A percentile compares a stretch with the other conserved stretches of the same genome.
Conservation (phyloP, 768 basidiomycete species). For the Tylopilus cervinicoccineus region DNA sequence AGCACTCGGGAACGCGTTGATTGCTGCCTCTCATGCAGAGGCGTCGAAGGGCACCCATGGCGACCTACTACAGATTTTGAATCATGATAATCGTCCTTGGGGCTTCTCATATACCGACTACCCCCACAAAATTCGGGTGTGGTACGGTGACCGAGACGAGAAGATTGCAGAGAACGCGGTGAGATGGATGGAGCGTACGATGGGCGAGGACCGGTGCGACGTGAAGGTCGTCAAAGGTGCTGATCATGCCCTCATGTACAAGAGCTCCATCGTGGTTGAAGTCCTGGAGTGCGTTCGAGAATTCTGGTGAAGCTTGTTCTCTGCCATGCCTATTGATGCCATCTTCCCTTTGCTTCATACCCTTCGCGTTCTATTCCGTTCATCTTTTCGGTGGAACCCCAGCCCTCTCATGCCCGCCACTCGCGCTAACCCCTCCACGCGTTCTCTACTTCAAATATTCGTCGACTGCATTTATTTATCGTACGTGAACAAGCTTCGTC, state of each 20-base stretch:
- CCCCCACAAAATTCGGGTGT: slow-evolving; percentile 72
- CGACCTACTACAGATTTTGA: slow-evolving; percentile 89
- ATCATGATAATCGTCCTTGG: slow-evolving; percentile 85
- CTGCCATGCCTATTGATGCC: slow-evolving; percentile 1
- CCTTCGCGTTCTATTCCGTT: slow-evolving; percentile 9
- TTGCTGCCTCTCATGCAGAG: slow-evolving; percentile 94
- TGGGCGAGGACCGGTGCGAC: slow-evolving; percentile 69
- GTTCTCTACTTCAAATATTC: slow-evolving; percentile 6
- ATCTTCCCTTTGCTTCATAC: slow-evolving; percentile 18
- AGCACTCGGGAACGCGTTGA: slow-evolving; percentile 82
- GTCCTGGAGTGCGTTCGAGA: slow-evolving; percentile 68
- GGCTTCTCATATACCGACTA: slow-evolving; percentile 86
- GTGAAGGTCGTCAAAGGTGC: slow-evolving; percentile 84
- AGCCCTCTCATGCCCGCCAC: neutral
- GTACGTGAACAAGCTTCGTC: slow-evolving; percentile 14
- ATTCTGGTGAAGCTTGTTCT: slow-evolving; percentile 40
- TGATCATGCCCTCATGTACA: slow-evolving; percentile 93
- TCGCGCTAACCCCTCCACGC: slow-evolving; percentile 7
- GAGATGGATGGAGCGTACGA: slow-evolving; percentile 85
- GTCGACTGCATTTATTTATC: slow-evolving; percentile 17
- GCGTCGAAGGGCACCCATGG: slow-evolving; percentile 87
- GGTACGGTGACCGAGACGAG: slow-evolving; percentile 94
- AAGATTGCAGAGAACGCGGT: slow-evolving; percentile 90
- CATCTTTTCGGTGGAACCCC: slow-evolving; percentile 15
- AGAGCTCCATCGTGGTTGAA: slow-evolving; percentile 81